Evolutionary conservation across 495 filamentous ascomycete genomes (phyloP).

Genomic region (Cercophora sp.): DNA sequence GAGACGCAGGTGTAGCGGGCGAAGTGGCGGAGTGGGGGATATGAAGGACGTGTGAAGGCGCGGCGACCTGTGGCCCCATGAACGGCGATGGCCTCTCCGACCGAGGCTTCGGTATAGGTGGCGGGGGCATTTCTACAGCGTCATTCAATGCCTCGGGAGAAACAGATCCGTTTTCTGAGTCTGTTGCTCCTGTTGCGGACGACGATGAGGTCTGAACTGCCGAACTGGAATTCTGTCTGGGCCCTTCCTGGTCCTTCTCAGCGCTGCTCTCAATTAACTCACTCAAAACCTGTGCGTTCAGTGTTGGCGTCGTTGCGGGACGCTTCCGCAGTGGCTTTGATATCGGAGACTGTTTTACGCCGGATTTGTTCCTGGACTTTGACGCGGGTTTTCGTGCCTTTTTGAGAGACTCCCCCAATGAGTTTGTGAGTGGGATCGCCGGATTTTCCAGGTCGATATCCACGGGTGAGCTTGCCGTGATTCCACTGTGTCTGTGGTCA

Average conservation of each 20-base stretch:
- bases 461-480: constrained; percentile 40
- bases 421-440: constrained; percentile 29
- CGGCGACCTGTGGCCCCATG: constrained; percentile 39
- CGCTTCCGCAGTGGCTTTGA: constrained; percentile 73
- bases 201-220: constrained; percentile 31
- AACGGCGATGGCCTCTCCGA: constrained; percentile 48
- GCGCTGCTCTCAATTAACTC: constrained; percentile 45
- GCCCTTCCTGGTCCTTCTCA: constrained; percentile 21
- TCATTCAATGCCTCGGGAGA: constrained; percentile 50
- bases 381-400: constrained; percentile 45
- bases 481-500: constrained; percentile 36
- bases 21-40: constrained; percentile 34
- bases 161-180: constrained; percentile 50
- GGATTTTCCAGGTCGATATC: constrained; percentile 43
- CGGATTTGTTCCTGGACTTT: constrained; percentile 43
- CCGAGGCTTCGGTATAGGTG: constrained; percentile 47
- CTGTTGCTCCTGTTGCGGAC: constrained; percentile 33
- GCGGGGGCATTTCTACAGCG: constrained; percentile 51
- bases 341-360: constrained; percentile 76
- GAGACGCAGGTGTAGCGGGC: constrained; percentile 78
- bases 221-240: constrained; percentile 15
- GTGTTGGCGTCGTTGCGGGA: constrained; percentile 50
- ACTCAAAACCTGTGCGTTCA: constrained; percentile 53
- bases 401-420: constrained; percentile 39
- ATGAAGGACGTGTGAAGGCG: constrained; percentile 16